These are phyloP conservation scores for Filobasidium wieringae DNA, from an alignment of 768 basidiomycete genomes.

Conservation along the genomic window DNA sequence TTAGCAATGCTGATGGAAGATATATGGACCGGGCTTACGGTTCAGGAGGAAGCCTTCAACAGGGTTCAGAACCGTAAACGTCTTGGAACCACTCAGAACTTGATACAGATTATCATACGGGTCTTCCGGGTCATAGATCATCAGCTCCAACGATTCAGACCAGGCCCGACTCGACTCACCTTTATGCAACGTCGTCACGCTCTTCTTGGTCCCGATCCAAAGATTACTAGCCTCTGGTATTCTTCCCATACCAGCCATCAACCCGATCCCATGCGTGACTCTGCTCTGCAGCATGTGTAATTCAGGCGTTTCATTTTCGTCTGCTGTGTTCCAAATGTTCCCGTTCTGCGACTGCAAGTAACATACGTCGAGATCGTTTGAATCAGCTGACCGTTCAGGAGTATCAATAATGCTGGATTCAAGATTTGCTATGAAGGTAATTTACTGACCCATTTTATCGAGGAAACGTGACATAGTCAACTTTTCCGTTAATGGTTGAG, in stretches of 20 bases:
- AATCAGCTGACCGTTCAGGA: slow-evolving; percentile 11
- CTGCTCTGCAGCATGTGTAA: slow-evolving; percentile 54
- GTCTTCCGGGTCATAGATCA: slow-evolving; percentile 41
- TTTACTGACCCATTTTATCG: slow-evolving; percentile 36
- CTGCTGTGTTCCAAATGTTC: slow-evolving; percentile 49
- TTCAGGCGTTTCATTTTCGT: slow-evolving; percentile 40
- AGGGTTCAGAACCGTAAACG: slow-evolving; percentile 75
- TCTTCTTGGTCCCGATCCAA: slow-evolving; percentile 72
- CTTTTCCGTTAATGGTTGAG: slow-evolving; percentile 57
- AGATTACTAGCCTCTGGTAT: slow-evolving; percentile 76
- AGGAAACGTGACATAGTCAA: slow-evolving; percentile 58
- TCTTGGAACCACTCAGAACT: slow-evolving; percentile 70
- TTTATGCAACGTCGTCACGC: slow-evolving; percentile 74
- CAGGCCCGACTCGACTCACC: slow-evolving; percentile 43
- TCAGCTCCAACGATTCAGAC: background rate
- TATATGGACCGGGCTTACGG: slow-evolving; percentile 50
- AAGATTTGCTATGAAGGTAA: background rate
- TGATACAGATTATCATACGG: slow-evolving; percentile 92
- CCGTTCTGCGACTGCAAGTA: slow-evolving; percentile 91
- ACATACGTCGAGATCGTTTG: slow-evolving; percentile 40
- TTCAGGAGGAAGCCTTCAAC: slow-evolving; percentile 73
- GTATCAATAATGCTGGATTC: background rate
- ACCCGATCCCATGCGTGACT: slow-evolving; percentile 56
- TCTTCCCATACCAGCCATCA: slow-evolving; percentile 43
- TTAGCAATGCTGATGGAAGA: background rate